These are phyloP conservation scores for Pythium pyrilobum DNA, from an alignment of 352 stramenopile species.

Conservation along the genomic window DNA sequence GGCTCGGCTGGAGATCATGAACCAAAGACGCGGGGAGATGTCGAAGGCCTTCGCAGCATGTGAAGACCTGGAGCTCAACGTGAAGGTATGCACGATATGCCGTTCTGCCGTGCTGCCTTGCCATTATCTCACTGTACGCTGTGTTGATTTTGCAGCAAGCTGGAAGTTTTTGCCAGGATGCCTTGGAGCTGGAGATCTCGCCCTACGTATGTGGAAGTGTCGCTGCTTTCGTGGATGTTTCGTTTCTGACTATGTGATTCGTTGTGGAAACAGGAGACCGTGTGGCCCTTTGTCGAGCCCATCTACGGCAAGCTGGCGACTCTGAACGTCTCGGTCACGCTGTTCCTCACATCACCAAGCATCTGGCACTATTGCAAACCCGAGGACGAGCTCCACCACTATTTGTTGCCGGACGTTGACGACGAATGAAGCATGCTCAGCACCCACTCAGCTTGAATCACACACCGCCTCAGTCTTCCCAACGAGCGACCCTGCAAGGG, in stretches of 20 bases:
- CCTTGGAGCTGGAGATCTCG: conserved; percentile 71
- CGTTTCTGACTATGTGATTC: not conserved
- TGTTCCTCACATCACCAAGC: conserved; percentile 65
- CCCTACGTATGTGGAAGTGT: conserved; percentile 42
- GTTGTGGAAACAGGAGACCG: conserved; percentile 47
- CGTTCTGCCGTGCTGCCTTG: conserved; percentile 7
- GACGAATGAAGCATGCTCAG: conserved; percentile 25
- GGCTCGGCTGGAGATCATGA: conserved; percentile 81
- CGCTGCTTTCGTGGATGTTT: not conserved
- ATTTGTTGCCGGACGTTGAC: conserved; percentile 68
- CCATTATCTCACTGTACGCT: not conserved
- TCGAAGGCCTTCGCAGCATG: conserved; percentile 62
- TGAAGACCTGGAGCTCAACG: conserved; percentile 70
- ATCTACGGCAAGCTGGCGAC: conserved; percentile 67
- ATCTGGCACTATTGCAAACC: conserved; percentile 85
- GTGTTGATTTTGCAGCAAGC: conserved; percentile 36
- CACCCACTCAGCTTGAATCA: too few species aligned
- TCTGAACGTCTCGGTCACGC: conserved; percentile 54
- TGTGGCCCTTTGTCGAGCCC: conserved; percentile 73
- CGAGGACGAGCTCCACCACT: conserved; percentile 72
- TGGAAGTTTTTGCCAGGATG: conserved; percentile 74
- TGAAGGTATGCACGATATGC: conserved; percentile 46
- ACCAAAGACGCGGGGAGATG: conserved; percentile 76
- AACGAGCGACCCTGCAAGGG: too few species aligned
- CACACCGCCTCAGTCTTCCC: too few species aligned